Evolutionary conservation across 2,329 filamentous ascomycete species (phyloP), one percentile per base, ranked within the genome.

Genomic region (Fusarium liriodendri): DNA sequence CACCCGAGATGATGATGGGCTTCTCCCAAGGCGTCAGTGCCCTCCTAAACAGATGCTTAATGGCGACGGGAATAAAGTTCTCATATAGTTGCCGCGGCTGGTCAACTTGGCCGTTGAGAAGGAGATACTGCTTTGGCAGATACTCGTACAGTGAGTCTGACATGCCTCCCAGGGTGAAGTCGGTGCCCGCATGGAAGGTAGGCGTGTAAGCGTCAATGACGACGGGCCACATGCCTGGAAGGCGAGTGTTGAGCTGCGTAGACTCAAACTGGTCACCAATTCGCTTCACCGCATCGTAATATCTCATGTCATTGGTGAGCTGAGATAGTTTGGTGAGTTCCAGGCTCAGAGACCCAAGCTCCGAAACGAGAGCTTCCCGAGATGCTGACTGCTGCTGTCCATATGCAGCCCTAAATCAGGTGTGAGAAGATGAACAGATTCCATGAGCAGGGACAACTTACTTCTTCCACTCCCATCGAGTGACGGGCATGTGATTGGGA

Each of bases 281-380:
- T 47, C 90, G 85, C 75, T 89, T 85, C 5, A 90, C 83, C 10
- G 89, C 90, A 79, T 92, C 90, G 76, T 91, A 92, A 80, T 85
- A 92, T 74, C 87, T 87, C 77, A 85, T 83, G 75, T 91, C 87
- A 40, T 87, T 87, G 2, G 90, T 92, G 40, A 92, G 80, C 79
- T 92, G 90, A 13, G 89, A 88, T n/a, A 93, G 83, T 59, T 90
- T 87, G 13, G 91, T 92, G 72, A 92, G 89, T 75, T 92, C 90
- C 18, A 92, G 83, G 64, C 84, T 85, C 33, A 93, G 80, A 7
- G 90, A 90, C 6, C 90, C 91, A 50, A 79, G 71, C 67, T 79
- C 77, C 16, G 77, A 77, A 27, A 77, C 77, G 20, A 78, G 77
- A 20, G 73, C 72, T 20, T 78, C 70, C 22, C 74, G 68, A 5